A percentile compares a stretch with the other conserved stretches of the same genome.
phyloP scores from a whole-genome alignment of 192 early-diverging fungal species.

The Gonapodya sp. region DNA sequence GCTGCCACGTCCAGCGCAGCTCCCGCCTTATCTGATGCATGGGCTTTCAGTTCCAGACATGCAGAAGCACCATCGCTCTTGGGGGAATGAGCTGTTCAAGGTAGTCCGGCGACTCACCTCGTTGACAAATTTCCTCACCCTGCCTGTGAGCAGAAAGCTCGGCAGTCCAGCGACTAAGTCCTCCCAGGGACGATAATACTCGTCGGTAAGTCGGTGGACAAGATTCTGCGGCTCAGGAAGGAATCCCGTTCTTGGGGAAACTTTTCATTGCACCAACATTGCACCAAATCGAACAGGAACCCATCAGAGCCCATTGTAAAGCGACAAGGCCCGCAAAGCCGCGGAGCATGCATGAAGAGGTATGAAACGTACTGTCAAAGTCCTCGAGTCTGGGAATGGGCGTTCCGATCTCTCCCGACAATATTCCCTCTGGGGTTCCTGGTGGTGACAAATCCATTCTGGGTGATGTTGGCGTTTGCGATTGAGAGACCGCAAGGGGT shows the following conservation, averaged over 20 bases:
- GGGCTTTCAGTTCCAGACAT: too few species aligned
- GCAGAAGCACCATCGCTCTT: too few species aligned
- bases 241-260: conserved; percentile 76
- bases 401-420: not conserved
- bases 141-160: conserved; percentile 58
- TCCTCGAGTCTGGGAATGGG: conserved; percentile 46
- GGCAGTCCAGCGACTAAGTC: conserved; percentile 65
- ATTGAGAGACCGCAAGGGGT: not conserved
- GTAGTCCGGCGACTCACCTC: conserved; percentile 47
- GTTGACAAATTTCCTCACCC: conserved; percentile 50
- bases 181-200: conserved; percentile 86
- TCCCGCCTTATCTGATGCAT: too few species aligned
- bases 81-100: too few species aligned
- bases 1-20: too few species aligned
- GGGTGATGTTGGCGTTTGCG: not conserved
- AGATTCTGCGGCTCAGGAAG: conserved; percentile 65
- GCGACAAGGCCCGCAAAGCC: not conserved
- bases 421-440: not conserved
- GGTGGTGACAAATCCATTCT: not conserved
- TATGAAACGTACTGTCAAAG: conserved; percentile 57
- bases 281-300: not conserved
- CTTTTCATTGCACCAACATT: not conserved
- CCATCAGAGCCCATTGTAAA: not conserved
- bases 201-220: conserved; percentile 56
- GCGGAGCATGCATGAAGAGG: too few species aligned